Evolutionary conservation across 202 grass and related monocot species (phyloP), one percentile per base, ranked within the genome.

Genomic region (Schoenoplectus tabernaemontani): DNA sequence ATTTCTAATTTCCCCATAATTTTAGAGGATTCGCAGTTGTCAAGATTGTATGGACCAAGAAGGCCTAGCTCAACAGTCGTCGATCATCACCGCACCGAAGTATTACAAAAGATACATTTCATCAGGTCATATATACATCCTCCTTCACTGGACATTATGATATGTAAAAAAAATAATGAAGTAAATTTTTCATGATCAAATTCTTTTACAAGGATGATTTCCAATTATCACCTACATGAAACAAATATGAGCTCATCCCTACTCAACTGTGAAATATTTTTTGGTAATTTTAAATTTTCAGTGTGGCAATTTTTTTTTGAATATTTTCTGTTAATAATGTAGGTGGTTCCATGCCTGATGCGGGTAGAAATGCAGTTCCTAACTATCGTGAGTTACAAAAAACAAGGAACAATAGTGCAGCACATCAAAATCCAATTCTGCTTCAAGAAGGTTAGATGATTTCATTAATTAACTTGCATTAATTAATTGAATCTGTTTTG

Each of bases 91-190:
- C 59, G 79, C 83, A 28, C 96, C 96, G 1, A 99, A 89, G 22
- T 99, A 91, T 60, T 86, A 95, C 64, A 99, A 86, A 88, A 85
- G 83, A 80, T 99, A 99, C 73, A 87, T 87, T 46, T 91, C 95
- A 66, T 86, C 83, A 85, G 88, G 96, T 87, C 81, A 57, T 15
- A 54, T 82, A 38, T 43, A 3, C 9, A 15, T 74, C 19, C 26
- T 50, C 46, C n/a, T 70, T 9, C 63, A 12, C 3, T 67, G n/a
- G 37, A 57, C 1, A 39, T 57, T 9, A 67, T 67, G 64, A 39
- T 20, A 65, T 67, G 64, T 39, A 10, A 9, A 44, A 44, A 37
- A 37, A 4, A 2, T 37, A 37, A 37, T 3, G 2, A 3, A 8
- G 11, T 11, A 64, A 24, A 6, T 32, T 78, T 78, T 54, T 41